phyloP scores from a whole-genome alignment of 2,329 filamentous ascomycete species.

The Nannizziopsis arthrosporioides region DNA sequence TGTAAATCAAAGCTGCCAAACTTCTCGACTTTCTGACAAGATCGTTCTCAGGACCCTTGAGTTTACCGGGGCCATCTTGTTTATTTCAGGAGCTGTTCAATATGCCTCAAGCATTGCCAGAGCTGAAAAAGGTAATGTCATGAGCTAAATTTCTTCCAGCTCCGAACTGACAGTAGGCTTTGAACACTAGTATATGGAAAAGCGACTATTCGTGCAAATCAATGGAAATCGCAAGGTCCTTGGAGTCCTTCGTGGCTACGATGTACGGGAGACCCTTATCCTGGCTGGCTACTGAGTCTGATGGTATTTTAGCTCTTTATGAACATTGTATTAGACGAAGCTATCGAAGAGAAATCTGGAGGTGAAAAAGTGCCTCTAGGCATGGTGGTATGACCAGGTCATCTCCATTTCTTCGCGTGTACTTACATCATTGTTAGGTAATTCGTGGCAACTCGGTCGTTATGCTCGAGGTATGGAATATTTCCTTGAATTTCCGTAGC shows the following conservation, averaged over 20 bases:
- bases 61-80: too few relatives aligned
- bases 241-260: constrained; percentile 85
- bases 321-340: constrained; percentile 95
- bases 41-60: too few relatives aligned
- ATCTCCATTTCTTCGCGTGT: background rate
- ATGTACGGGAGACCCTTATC: constrained; percentile 49
- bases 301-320: constrained; percentile 64
- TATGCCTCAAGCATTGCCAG: constrained; percentile 98
- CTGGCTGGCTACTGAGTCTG: background rate
- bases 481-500: background rate
- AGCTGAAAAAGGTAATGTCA: constrained; percentile 79
- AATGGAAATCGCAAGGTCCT: constrained; percentile 97
- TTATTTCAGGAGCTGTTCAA: too few relatives aligned
- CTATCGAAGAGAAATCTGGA: constrained; percentile 83
- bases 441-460: constrained; percentile 97
- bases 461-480: constrained; percentile 64
- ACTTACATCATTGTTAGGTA: constrained; percentile 44
- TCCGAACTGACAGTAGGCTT: constrained; percentile 10
- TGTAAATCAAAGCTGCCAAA: too few relatives aligned
- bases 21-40: too few relatives aligned
- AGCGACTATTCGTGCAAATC: constrained; percentile 92
- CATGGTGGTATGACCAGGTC: constrained; percentile 57
- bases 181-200: constrained; percentile 78
- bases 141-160: background rate
- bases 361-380: constrained; percentile 83